These are phyloP conservation scores for Barnettozyma siamensis DNA, from an alignment of 805 yeast genomes.

Conservation along the genomic window DNA sequence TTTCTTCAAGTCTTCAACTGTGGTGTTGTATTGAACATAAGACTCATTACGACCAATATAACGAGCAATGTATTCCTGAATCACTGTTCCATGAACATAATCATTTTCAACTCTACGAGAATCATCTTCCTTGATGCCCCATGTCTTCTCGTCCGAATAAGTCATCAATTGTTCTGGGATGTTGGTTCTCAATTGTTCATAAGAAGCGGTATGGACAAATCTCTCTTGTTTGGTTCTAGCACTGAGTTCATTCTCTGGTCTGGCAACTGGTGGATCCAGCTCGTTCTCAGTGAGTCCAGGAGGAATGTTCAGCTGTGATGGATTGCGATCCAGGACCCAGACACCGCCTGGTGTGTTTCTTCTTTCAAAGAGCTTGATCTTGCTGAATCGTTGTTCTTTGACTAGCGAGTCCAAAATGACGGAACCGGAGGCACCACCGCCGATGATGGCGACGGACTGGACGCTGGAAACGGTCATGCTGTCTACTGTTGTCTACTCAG, in stretches of 20 bases:
- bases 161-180: constrained; percentile 42
- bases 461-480: background rate
- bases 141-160: constrained; percentile 33
- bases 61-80: constrained; percentile 45
- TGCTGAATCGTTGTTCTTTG: constrained; percentile 29
- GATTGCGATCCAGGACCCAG: constrained; percentile 33
- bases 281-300: constrained; percentile 25
- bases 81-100: constrained; percentile 35
- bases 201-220: constrained; percentile 28
- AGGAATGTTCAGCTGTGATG: constrained; percentile 17
- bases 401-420: constrained; percentile 35
- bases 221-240: constrained; percentile 15
- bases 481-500: background rate
- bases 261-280: constrained; percentile 25
- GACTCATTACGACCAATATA: constrained; percentile 33
- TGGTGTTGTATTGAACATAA: constrained; percentile 27
- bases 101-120: constrained; percentile 31
- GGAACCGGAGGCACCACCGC: constrained; percentile 49
- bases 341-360: constrained; percentile 37
- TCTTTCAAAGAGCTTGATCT: constrained; percentile 37
- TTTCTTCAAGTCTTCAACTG: constrained; percentile 34
- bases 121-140: constrained; percentile 25
- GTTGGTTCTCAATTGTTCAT: constrained; percentile 31
- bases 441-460: constrained; percentile 37
- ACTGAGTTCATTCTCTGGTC: constrained; percentile 5